phyloP scores from a whole-genome alignment of 2,329 filamentous ascomycete genomes.

The Aspergillus versicolor region DNA sequence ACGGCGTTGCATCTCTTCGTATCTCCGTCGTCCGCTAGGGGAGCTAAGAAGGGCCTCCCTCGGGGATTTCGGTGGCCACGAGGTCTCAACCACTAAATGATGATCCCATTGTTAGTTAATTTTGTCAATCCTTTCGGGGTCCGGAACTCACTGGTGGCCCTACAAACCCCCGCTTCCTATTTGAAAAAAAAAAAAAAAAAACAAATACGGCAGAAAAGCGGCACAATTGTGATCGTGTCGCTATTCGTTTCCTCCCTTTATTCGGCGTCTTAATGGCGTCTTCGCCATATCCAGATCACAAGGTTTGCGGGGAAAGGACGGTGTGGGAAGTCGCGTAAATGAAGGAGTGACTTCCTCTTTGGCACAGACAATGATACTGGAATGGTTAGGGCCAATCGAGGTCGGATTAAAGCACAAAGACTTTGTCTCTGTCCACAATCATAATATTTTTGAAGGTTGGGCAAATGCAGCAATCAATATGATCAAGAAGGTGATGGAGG shows the following conservation, averaged over 20 bases:
- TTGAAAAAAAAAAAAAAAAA: neutral
- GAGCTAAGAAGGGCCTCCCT: constrained; percentile 65
- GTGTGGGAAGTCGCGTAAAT: constrained; percentile 6
- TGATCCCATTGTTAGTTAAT: constrained; percentile 5
- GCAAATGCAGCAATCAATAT: neutral
- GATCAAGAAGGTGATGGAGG: neutral
- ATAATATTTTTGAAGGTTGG: neutral
- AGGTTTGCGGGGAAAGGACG: constrained; percentile 13
- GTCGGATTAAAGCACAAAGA: neutral
- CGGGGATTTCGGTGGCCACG: constrained; percentile 64
- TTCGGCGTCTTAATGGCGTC: neutral
- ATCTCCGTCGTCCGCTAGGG: constrained; percentile 75
- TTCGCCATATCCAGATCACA: constrained; percentile 15
- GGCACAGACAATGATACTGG: neutral
- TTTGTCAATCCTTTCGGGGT: neutral
- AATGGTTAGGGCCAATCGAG: neutral
- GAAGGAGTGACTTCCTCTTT: neutral
- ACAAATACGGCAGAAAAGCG: neutral
- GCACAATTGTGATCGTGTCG: neutral
- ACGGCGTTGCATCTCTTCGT: constrained; percentile 66
- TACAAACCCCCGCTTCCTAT: neutral
- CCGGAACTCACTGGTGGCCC: constrained; percentile 26
- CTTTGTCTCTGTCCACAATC: neutral
- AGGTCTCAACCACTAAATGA: constrained; percentile 42
- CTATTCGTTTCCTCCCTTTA: neutral